Evolutionary conservation across 768 basidiomycete genomes (phyloP), one percentile per base, ranked within the genome.

Genomic region (Tremella fuciformis): DNA sequence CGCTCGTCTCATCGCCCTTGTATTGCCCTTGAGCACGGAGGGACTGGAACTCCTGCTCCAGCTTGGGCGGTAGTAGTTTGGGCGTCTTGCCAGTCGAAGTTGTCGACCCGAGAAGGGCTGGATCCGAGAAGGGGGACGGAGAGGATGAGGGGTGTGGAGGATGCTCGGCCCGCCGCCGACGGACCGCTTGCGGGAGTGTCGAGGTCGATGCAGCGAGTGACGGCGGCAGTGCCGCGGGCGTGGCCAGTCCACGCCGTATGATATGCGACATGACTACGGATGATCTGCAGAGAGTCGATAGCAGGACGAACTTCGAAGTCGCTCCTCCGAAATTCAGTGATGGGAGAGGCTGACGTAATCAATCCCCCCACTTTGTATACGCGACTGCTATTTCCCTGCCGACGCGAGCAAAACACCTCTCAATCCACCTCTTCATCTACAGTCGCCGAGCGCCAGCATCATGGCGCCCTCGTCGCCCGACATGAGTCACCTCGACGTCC

Each of bases 401-500:
- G 15, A 49, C 13, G 21, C 24, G 22, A 26, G 41, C 42, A 40
- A 41, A 19, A 42, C 54, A 56, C 29, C 21, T 22, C n/a, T 13
- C 49, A 4, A 29, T 22, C 44, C 19, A 44, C n/a, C 38, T 42
- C 22, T 22, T 42, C 38, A 4, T 29, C 54, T 34, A 22, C 54
- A 25, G n/a, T n/a, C 11, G 25, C 38, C 18, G 26, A 3, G 19
- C 26, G 13, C 21, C 56, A 34, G 15, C 19, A 13, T 15, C 6
- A 46, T 18, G 22, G 22, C 42, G 42, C n/a, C 42, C 42, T 50
- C 49, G 7, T 9, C 4, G 19, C 11, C 53, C 44, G 59, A 21
- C 18, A 71, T 74, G 73, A 62, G 67, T 50, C 79, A 53, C 78
- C 83, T 46, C 77, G 83, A 69, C 78, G 63, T 79, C 51, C 84